Conservation (phyloP, 2,329 filamentous ascomycete species). For the Lojkania enalia region DNA sequence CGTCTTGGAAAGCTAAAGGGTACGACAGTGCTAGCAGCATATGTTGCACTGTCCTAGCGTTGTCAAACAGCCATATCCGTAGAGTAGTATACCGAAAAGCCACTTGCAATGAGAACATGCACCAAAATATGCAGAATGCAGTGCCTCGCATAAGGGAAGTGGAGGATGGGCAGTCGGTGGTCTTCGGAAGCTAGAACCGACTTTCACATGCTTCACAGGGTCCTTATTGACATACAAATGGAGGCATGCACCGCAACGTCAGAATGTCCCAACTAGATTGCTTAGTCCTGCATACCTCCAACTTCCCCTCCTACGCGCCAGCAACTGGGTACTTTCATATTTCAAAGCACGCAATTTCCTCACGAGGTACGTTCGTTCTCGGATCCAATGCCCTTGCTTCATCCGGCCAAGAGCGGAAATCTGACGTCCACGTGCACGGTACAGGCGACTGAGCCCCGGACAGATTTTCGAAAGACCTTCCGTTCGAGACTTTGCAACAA, state of each 20-base stretch:
- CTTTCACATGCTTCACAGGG: conserved; percentile 28
- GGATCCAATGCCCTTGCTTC: conserved; percentile 1
- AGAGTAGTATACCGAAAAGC: conserved; percentile 20
- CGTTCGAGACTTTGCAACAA: conserved; percentile 27
- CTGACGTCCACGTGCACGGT: conserved; percentile 28
- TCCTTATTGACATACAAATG: conserved; percentile 12
- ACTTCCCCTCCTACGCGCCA: conserved; percentile 13
- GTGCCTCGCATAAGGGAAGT: background rate
- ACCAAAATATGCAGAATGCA: background rate
- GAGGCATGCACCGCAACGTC: conserved; percentile 15
- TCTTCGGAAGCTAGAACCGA: conserved; percentile 16
- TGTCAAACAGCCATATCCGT: conserved; percentile 21
- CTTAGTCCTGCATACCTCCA: background rate
- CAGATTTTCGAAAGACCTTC: conserved; percentile 23
- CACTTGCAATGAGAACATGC: conserved; percentile 21
- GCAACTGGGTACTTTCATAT: conserved; percentile 1
- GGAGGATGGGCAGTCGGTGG: conserved; percentile 8
- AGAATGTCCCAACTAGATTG: conserved; percentile 6
- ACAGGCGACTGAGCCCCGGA: conserved; percentile 20
- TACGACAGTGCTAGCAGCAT: conserved; percentile 16
- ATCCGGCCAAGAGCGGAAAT: conserved; percentile 18
- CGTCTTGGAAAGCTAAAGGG: conserved; percentile 8
- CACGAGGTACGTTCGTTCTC: conserved; percentile 27
- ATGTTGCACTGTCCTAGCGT: conserved; percentile 15
- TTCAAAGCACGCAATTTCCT: conserved; percentile 17